phyloP scores from a whole-genome alignment of 1,284 basidiomycete genomes.

The Trichosporon ovoides region DNA sequence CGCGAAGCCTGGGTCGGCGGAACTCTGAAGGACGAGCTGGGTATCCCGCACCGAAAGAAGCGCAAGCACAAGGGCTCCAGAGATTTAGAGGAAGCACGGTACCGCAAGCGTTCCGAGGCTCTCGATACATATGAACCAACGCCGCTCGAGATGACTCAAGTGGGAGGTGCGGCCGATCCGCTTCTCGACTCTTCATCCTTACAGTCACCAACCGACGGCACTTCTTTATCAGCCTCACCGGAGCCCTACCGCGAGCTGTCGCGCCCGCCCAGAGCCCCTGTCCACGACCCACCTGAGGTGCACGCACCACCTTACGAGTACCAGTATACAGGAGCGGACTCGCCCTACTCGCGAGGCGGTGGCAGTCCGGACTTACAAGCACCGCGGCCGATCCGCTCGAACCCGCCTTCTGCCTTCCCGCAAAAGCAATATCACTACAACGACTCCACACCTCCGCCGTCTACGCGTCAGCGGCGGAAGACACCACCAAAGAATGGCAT shows the following conservation, averaged over 20 bases:
- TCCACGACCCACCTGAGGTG: background rate
- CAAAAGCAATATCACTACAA: background rate
- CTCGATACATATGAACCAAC: background rate
- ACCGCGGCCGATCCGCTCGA: background rate
- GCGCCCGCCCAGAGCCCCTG: background rate
- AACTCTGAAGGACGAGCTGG: slow-evolving; percentile 74
- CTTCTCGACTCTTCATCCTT: background rate
- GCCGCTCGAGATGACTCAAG: background rate
- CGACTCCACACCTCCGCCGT: background rate
- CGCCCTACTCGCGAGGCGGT: background rate
- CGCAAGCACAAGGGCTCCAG: slow-evolving; percentile 6
- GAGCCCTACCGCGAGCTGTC: background rate
- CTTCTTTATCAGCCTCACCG: background rate
- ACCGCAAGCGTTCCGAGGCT: background rate
- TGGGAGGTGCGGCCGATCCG: background rate
- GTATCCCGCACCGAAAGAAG: slow-evolving; percentile 52
- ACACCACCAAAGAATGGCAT: background rate
- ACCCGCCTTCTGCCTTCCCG: background rate
- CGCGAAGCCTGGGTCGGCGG: slow-evolving; percentile 82
- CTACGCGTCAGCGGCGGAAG: background rate
- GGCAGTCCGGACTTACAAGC: background rate
- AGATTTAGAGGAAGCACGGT: slow-evolving; percentile 3
- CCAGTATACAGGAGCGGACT: background rate
- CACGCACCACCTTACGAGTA: background rate
- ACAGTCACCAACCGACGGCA: background rate